Conservation (phyloP, 345 rosid genomes). For the Citrus australasica region DNA sequence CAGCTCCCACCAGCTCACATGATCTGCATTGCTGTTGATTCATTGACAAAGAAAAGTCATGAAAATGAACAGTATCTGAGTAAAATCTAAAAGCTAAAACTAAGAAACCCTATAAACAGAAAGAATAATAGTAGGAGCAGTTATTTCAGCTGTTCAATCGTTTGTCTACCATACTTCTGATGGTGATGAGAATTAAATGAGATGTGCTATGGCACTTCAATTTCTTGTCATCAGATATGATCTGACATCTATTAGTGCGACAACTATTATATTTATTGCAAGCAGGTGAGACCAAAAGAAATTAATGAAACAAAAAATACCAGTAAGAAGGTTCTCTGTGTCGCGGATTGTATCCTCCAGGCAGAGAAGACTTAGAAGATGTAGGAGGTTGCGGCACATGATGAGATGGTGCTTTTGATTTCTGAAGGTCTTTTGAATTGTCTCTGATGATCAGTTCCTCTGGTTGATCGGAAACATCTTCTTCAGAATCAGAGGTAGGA, state of each 20-base stretch:
- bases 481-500: conserved; percentile 46
- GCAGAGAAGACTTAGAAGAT: conserved; percentile 39
- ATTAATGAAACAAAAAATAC: conserved; percentile 27
- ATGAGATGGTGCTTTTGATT: conserved; percentile 26
- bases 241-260: background rate
- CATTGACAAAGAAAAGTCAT: conserved; percentile 5
- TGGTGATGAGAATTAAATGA: background rate
- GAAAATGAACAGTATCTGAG: background rate
- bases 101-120: background rate
- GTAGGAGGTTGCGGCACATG: conserved; percentile 24
- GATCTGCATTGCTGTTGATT: conserved; percentile 72
- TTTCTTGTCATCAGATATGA: background rate
- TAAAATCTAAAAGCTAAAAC: background rate
- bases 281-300: background rate
- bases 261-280: background rate
- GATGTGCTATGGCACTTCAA: background rate
- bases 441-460: conserved; percentile 41
- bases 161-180: background rate
- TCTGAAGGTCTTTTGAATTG: conserved; percentile 26
- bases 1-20: conserved; percentile 92
- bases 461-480: conserved; percentile 54
- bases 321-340: conserved; percentile 93
- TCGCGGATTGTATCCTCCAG: conserved; percentile 90
- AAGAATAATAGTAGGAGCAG: background rate
- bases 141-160: background rate